These are phyloP conservation scores for Mucor sp. DNA, from an alignment of 371 early-diverging fungal species.

Conservation along the genomic window DNA sequence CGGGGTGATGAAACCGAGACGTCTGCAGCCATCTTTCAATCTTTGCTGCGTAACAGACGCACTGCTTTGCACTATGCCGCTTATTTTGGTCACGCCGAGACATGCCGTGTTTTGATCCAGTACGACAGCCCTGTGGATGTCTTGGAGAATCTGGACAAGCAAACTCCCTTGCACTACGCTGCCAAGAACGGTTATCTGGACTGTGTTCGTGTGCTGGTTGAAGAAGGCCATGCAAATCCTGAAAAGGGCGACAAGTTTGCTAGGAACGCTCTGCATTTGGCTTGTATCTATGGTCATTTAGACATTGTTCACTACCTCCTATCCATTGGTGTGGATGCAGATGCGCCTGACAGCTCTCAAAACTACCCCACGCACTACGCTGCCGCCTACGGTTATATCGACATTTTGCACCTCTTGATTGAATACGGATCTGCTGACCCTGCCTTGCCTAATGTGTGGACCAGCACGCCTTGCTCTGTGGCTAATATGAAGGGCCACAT, in stretches of 20 bases:
- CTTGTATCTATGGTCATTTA: slow-evolving; percentile 51
- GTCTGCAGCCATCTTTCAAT: slow-evolving; percentile 26
- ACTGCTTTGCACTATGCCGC: slow-evolving; percentile 63
- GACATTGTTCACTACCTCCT: slow-evolving; percentile 46
- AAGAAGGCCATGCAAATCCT: slow-evolving; percentile 49
- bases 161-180: slow-evolving; percentile 53
- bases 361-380: slow-evolving; percentile 63
- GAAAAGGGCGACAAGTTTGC: slow-evolving; percentile 47
- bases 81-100: slow-evolving; percentile 51
- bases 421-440: slow-evolving; percentile 47
- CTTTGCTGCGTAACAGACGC: slow-evolving; percentile 43
- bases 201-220: slow-evolving; percentile 46
- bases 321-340: slow-evolving; percentile 47
- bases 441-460: slow-evolving; percentile 55
- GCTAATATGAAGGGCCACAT: slow-evolving; percentile 65
- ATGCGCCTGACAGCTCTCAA: slow-evolving; percentile 49
- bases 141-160: slow-evolving; percentile 42
- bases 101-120: slow-evolving; percentile 45
- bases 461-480: slow-evolving; percentile 56
- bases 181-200: slow-evolving; percentile 52
- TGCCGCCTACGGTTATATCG: slow-evolving; percentile 56
- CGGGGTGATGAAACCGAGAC: neutral
- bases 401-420: slow-evolving; percentile 45
- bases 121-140: slow-evolving; percentile 48
- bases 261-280: slow-evolving; percentile 55